Base-by-base conservation (phyloP, 352 stramenopile genomes). In the Phytophthora sojae region DNA sequence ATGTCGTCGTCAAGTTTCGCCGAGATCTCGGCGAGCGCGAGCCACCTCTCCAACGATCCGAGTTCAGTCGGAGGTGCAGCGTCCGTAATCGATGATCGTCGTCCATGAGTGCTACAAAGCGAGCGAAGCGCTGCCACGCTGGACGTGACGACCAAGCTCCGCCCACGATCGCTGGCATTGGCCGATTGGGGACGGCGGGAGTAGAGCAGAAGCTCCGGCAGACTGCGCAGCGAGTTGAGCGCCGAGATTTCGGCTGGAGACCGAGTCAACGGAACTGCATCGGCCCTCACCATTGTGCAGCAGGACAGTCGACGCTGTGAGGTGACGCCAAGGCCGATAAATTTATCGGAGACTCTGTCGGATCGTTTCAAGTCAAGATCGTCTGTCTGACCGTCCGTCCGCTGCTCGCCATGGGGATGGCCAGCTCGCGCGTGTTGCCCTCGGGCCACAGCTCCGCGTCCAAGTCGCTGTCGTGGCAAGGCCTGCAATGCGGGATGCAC, bases 401-500 rank as follows among this genome's bases (percentile, higher is more conserved):
- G 17, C 19, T 52, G 6, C 17, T 51, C 25, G 17, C 50, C 42
- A 77, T 77, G 70, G 70, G 70, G 59, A 64, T 75, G 65, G 60
- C 65, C 45, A 75, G 50, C 30, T 71, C 70, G 15, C 70, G 56
- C 4, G 60, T 65, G 11, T 26, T 64, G 60, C 44, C 42, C 14
- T 67, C 61, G 19, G 42, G 67, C n/a, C 32, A 39, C 35, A 14
- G 35, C 14, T 47, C 70, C 1, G 47, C 25, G 6, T 49, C 26
- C 9, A 64, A 42, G 15, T 14, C 26, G 0, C 30, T 26, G 30
- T 56, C 71, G 49, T 73, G 54, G 70, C 51, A 75, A 30, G 66
- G 50, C 25, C 19, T 93, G 35, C 74, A 81, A 47, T 81, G 75
- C 30, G 79, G 83, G 0, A 66, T 90, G 49, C 76, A 86, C 61